These are phyloP conservation scores for Aureobasidium sp. DNA, from an alignment of 2,329 filamentous ascomycete species.

Conservation along the genomic window DNA sequence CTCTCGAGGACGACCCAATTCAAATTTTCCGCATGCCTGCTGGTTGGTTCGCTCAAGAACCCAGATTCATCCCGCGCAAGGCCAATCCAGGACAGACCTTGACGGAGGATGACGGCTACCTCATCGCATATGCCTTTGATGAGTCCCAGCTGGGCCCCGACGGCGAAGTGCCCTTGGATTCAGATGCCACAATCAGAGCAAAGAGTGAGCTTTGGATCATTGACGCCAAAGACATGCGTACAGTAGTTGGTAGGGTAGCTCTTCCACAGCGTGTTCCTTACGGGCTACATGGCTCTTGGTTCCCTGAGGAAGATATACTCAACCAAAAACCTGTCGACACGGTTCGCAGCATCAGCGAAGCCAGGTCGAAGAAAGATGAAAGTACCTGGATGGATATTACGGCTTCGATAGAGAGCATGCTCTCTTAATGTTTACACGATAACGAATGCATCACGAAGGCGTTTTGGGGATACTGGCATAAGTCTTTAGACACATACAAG, in stretches of 20 bases:
- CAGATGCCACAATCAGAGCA: conserved; percentile 30
- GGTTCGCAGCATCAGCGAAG: conserved; percentile 24
- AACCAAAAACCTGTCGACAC: conserved; percentile 39
- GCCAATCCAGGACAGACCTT: conserved; percentile 17
- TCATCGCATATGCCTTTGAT: conserved; percentile 64
- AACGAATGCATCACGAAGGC: not conserved
- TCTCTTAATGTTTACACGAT: conserved; percentile 18
- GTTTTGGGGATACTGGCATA: conserved; percentile 4
- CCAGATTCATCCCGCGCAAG: conserved; percentile 53
- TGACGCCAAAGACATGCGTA: conserved; percentile 55
- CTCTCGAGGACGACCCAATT: conserved; percentile 46
- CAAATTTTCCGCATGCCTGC: conserved; percentile 55
- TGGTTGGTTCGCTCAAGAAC: conserved; percentile 60
- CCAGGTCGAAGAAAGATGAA: conserved; percentile 19
- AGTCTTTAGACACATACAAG: not conserved
- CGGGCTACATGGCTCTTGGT: conserved; percentile 60
- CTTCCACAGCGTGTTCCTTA: conserved; percentile 64
- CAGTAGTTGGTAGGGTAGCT: conserved; percentile 51
- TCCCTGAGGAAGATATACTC: conserved; percentile 46
- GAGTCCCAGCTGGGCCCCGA: conserved; percentile 50
- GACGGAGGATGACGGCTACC: conserved; percentile 59
- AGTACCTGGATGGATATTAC: conserved; percentile 28
- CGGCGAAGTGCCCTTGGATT: conserved; percentile 32
- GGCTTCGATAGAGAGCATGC: conserved; percentile 24
- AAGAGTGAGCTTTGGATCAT: conserved; percentile 62